phyloP scores from a whole-genome alignment of 768 basidiomycete genomes.

The Brasilioporus rufonigricans region DNA sequence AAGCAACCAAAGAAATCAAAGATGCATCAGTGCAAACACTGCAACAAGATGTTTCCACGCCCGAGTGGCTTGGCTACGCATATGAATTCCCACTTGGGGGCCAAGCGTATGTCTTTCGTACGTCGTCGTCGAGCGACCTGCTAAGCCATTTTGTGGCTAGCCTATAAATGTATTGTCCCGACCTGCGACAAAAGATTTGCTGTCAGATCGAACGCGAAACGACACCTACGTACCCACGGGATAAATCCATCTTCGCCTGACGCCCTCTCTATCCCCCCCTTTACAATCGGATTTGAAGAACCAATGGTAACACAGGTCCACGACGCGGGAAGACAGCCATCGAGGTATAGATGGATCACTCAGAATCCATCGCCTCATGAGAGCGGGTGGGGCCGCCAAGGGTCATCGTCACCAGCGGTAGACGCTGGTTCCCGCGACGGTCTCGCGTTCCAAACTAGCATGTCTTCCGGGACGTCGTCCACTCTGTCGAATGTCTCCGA shows the following conservation, averaged over 20 bases:
- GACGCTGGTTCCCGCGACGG: slow-evolving; percentile 25
- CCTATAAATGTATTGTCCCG: slow-evolving; percentile 50
- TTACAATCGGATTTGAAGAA: slow-evolving; percentile 44
- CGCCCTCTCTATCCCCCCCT: slow-evolving; percentile 22
- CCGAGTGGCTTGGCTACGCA: slow-evolving; percentile 52
- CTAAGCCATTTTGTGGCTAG: slow-evolving; percentile 10
- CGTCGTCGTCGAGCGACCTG: not conserved
- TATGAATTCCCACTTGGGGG: slow-evolving; percentile 53
- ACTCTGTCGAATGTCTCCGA: slow-evolving; percentile 30
- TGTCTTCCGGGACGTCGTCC: slow-evolving; percentile 37
- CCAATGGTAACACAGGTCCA: slow-evolving; percentile 45
- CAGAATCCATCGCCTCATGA: slow-evolving; percentile 34
- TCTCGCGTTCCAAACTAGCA: slow-evolving; percentile 35
- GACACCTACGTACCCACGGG: slow-evolving; percentile 77
- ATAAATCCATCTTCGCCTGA: slow-evolving; percentile 34
- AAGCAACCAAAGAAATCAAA: slow-evolving; percentile 39
- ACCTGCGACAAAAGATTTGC: slow-evolving; percentile 68
- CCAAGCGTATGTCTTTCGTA: slow-evolving; percentile 37
- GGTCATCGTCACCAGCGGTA: slow-evolving; percentile 3
- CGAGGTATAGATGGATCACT: slow-evolving; percentile 41
- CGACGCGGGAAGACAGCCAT: slow-evolving; percentile 35
- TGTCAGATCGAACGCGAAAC: slow-evolving; percentile 78
- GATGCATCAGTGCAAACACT: slow-evolving; percentile 48
- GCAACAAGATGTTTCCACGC: slow-evolving; percentile 46
- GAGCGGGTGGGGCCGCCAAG: slow-evolving; percentile 27